Evolutionary conservation across 495 filamentous ascomycete species (phyloP).

Genomic region (Mytilinidion resinicola): DNA sequence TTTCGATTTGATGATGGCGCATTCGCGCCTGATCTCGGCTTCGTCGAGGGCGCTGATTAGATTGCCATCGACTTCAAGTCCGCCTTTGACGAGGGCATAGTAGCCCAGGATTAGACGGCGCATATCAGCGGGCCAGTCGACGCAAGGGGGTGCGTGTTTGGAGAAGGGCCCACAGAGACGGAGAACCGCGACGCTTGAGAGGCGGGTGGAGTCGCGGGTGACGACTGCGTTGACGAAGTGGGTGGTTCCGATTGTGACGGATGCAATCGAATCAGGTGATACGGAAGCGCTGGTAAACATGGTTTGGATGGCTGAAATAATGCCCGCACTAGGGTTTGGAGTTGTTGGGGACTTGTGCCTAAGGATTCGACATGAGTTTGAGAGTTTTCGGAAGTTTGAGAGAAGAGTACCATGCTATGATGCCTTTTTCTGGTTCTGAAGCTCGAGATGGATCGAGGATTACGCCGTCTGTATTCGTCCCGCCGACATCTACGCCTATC

Average conservation of each 20-base stretch:
- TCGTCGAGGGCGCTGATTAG: slow-evolving; percentile 45
- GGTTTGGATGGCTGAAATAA: slow-evolving; percentile 27
- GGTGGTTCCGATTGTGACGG: slow-evolving; percentile 58
- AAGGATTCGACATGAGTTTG: not conserved
- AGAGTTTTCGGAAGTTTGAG: not conserved
- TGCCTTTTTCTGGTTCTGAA: slow-evolving; percentile 13
- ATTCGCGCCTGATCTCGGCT: slow-evolving; percentile 40
- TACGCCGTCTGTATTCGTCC: slow-evolving; percentile 57
- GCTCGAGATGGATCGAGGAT: slow-evolving; percentile 42
- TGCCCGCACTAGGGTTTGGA: slow-evolving; percentile 48
- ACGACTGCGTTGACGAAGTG: slow-evolving; percentile 59
- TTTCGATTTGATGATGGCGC: slow-evolving; percentile 38
- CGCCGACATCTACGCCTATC: slow-evolving; percentile 33
- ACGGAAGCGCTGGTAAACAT: slow-evolving; percentile 17
- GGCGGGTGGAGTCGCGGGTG: slow-evolving; percentile 40
- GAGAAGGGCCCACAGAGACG: slow-evolving; percentile 50
- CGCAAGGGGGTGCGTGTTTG: slow-evolving; percentile 50
- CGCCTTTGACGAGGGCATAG: slow-evolving; percentile 42
- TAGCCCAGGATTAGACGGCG: slow-evolving; percentile 42
- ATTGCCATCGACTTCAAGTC: slow-evolving; percentile 46
- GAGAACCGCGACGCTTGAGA: slow-evolving; percentile 50
- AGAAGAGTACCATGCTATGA: slow-evolving; percentile 1
- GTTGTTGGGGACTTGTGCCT: slow-evolving; percentile 45
- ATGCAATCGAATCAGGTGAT: slow-evolving; percentile 38
- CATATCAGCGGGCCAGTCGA: slow-evolving; percentile 37